Evolutionary conservation across 2,329 filamentous ascomycete species (phyloP).

Genomic region (Arthrobotrys megalospora): DNA sequence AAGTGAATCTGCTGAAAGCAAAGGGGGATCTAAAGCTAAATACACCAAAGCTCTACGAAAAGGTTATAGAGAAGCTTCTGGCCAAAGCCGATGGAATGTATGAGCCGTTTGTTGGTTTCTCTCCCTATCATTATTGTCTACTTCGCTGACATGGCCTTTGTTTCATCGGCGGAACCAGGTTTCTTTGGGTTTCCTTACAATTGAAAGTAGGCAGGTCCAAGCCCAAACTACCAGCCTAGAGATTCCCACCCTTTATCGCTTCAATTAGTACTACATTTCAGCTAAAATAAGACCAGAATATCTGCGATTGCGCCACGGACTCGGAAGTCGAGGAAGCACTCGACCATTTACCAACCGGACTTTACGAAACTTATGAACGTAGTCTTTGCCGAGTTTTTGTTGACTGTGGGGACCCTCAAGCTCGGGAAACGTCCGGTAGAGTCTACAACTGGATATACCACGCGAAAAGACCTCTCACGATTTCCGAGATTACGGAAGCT

Average conservation of each 20-base stretch:
- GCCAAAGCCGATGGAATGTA: conserved; percentile 44
- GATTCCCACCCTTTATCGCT: neutral
- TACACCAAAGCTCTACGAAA: conserved; percentile 21
- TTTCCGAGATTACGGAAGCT: conserved; percentile 45
- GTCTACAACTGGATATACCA: conserved; percentile 54
- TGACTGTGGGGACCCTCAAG: neutral
- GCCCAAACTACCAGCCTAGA: too few species aligned
- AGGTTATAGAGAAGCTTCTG: conserved; percentile 31
- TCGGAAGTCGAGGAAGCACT: conserved; percentile 63
- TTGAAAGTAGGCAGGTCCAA: conserved; percentile 33
- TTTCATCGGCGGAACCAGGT: conserved; percentile 61
- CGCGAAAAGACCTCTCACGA: conserved; percentile 28
- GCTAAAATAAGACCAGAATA: conserved; percentile 51
- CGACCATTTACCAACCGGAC: conserved; percentile 63
- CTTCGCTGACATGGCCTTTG: neutral
- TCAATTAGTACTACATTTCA: too few species aligned
- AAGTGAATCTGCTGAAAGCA: conserved; percentile 8
- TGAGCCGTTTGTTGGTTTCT: too few species aligned
- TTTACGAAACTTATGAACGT: conserved; percentile 64
- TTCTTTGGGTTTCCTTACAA: conserved; percentile 66
- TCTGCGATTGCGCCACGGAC: conserved; percentile 64
- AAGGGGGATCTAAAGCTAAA: conserved; percentile 30
- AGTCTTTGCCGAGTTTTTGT: conserved; percentile 22
- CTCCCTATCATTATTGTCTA: neutral
- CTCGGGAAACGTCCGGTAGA: conserved; percentile 1